Evolutionary conservation across 2,329 filamentous ascomycete species (phyloP).

Genomic region (Mycosphaerelloides madeirae): DNA sequence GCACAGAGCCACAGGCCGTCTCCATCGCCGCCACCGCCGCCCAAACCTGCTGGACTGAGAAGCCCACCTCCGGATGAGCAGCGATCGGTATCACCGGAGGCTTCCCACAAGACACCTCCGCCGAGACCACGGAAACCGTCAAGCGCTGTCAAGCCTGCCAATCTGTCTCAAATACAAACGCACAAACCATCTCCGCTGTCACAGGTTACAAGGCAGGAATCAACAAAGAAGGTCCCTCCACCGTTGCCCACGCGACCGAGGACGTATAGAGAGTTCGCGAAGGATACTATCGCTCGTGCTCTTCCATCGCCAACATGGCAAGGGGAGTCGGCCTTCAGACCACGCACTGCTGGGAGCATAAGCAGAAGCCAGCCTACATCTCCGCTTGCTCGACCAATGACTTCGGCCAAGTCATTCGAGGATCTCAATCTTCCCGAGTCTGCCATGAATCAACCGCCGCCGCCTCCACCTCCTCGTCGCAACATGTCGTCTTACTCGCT

Average conservation of each 20-base stretch:
- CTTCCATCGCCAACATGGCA: conserved; percentile 18
- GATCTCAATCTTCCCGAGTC: conserved; percentile 14
- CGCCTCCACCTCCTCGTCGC: conserved; percentile 26
- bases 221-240: conserved; percentile 20
- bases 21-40: conserved; percentile 31
- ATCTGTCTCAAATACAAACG: conserved; percentile 16
- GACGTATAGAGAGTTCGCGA: conserved; percentile 14
- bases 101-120: conserved; percentile 26
- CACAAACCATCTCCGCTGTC: conserved; percentile 30
- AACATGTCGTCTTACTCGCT: conserved; percentile 34
- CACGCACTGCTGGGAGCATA: conserved; percentile 6
- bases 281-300: conserved; percentile 19
- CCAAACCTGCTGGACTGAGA: conserved; percentile 36
- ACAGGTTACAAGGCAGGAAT: conserved; percentile 32
- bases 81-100: conserved; percentile 12
- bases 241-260: conserved; percentile 32
- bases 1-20: conserved; percentile 21
- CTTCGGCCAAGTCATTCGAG: conserved; percentile 17
- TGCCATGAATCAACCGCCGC: conserved; percentile 13
- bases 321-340: conserved; percentile 9
- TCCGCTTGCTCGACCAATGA: conserved; percentile 14
- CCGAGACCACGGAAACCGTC: conserved; percentile 36
- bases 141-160: conserved; percentile 27
- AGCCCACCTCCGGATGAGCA: conserved; percentile 33
- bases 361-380: conserved; percentile 14